Conservation (phyloP, 1,139 yeast species). For the Candida pseudoviswanathii region DNA sequence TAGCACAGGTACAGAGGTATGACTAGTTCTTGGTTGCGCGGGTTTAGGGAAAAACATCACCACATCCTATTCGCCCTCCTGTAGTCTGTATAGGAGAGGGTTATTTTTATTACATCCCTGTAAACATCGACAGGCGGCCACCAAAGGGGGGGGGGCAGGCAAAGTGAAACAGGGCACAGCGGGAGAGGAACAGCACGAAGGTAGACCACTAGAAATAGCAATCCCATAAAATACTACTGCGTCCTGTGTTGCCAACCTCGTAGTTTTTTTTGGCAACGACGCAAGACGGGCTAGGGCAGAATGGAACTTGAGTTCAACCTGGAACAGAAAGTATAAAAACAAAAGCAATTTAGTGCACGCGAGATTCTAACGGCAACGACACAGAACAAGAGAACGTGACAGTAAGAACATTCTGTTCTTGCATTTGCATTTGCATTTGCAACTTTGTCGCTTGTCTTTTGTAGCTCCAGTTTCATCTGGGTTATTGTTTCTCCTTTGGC, state of each 20-base stretch:
- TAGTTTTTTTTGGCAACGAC: too few species aligned
- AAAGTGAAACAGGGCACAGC: too few species aligned
- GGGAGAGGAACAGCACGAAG: too few species aligned
- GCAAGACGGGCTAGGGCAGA: too few species aligned
- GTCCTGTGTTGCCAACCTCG: too few species aligned
- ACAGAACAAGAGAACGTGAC: not conserved
- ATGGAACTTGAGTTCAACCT: too few species aligned
- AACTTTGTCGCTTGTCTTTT: not conserved
- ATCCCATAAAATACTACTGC: too few species aligned
- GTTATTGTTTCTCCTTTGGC: not conserved
- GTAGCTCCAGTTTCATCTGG: not conserved
- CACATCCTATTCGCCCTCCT: not conserved
- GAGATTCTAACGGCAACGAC: not conserved
- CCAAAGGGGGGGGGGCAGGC: too few species aligned
- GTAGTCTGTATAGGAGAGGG: too few species aligned
- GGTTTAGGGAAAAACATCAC: conserved; percentile 1
- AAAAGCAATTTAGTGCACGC: not conserved
- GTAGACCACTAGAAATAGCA: too few species aligned
- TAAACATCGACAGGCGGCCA: too few species aligned
- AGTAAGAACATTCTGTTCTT: not conserved
- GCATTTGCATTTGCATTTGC: not conserved
- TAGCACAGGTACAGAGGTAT: not conserved
- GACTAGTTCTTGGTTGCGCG: not conserved
- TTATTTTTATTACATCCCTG: too few species aligned
- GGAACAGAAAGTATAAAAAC: not conserved